phyloP scores from a whole-genome alignment of 345 rosid species.

The Populus pruinosa region DNA sequence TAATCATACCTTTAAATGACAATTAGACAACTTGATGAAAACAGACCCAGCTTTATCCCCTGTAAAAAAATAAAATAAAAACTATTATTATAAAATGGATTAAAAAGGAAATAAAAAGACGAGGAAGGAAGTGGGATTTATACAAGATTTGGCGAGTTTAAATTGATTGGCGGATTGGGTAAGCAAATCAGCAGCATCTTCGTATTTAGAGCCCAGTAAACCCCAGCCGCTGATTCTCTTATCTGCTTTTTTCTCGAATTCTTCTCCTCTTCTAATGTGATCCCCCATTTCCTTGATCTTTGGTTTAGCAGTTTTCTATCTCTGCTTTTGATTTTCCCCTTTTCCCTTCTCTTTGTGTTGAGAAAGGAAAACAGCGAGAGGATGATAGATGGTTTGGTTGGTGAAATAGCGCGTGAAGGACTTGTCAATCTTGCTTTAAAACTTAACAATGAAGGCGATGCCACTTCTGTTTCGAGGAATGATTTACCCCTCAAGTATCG shows the following conservation, averaged over 20 bases:
- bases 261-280: slow-evolving; percentile 16
- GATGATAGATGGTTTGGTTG: neutral
- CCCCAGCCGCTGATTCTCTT: slow-evolving; percentile 23
- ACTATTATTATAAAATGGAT: neutral
- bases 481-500: no score
- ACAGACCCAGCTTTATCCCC: slow-evolving; percentile 25
- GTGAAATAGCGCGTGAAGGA: neutral
- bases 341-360: neutral
- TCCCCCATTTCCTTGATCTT: slow-evolving; percentile 15
- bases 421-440: neutral
- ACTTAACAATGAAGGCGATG: neutral
- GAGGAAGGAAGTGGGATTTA: neutral
- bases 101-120: neutral
- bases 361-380: neutral
- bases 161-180: slow-evolving; percentile 22
- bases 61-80: neutral
- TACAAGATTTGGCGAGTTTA: slow-evolving; percentile 31
- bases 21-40: slow-evolving; percentile 14
- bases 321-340: neutral
- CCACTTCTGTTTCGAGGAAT: no score
- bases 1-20: slow-evolving; percentile 17
- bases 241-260: slow-evolving; percentile 28
- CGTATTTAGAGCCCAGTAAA: slow-evolving; percentile 18
- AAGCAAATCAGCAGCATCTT: slow-evolving; percentile 27
- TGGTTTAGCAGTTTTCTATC: neutral